A percentile compares a stretch with the other conserved stretches of the same genome.
Evolutionary conservation across 2,329 filamentous ascomycete species (phyloP).

Genomic region (Pyrenochaeta sp.): DNA sequence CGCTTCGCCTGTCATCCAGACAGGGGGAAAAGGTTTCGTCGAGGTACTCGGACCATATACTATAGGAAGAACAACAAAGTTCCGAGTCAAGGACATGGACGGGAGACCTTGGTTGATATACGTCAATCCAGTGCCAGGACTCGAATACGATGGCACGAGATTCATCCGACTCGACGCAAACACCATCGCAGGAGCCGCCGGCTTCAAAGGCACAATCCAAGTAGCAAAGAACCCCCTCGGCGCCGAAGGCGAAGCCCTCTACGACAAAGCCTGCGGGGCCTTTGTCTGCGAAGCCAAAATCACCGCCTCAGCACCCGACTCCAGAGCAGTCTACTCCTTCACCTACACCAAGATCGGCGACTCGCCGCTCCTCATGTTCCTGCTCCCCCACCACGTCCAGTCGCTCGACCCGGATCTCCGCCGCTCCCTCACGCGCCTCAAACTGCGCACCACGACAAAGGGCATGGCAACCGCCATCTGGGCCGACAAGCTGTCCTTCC

Average conservation of each 20-base stretch:
- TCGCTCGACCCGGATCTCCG: constrained; percentile 71
- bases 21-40: constrained; percentile 74
- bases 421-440: constrained; percentile 59
- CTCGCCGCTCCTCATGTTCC: constrained; percentile 79
- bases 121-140: constrained; percentile 61
- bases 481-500: constrained; percentile 67
- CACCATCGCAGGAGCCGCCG: constrained; percentile 67
- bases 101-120: constrained; percentile 77
- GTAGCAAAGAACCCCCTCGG: constrained; percentile 75
- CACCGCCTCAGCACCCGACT: constrained; percentile 66
- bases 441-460: constrained; percentile 83
- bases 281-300: constrained; percentile 73
- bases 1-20: constrained; percentile 73
- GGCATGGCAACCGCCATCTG: constrained; percentile 77
- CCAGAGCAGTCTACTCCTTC: constrained; percentile 72
- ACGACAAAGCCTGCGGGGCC: constrained; percentile 77
- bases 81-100: constrained; percentile 75
- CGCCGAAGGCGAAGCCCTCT: constrained; percentile 68
- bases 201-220: constrained; percentile 82
- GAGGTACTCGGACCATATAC: constrained; percentile 65
- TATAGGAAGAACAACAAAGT: constrained; percentile 75
- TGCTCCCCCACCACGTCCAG: constrained; percentile 82
- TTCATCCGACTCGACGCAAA: constrained; percentile 69
- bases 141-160: constrained; percentile 65
- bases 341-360: constrained; percentile 75